phyloP scores from a whole-genome alignment of 2,329 filamentous ascomycete genomes.

The Neonectria coccinea region DNA sequence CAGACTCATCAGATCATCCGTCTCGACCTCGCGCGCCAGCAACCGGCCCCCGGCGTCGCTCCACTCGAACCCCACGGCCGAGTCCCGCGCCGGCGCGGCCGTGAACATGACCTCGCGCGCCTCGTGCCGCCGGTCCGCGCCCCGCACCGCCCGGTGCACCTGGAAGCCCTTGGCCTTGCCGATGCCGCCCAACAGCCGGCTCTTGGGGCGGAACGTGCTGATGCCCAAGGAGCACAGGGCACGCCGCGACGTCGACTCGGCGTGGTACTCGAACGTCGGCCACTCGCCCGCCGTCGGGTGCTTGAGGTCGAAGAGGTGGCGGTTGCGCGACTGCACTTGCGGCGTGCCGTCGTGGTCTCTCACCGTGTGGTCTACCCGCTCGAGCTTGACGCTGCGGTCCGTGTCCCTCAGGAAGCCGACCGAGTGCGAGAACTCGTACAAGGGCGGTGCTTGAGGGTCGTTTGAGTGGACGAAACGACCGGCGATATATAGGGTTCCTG shows the following conservation, averaged over 20 bases:
- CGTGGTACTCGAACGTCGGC: constrained; percentile 49
- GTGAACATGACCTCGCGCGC: constrained; percentile 46
- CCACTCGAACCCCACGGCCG: constrained; percentile 50
- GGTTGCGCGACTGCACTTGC: constrained; percentile 44
- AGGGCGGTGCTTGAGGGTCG: constrained; percentile 44
- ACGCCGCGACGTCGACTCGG: constrained; percentile 48
- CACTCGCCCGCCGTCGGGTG: constrained; percentile 46
- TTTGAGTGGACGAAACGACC: constrained; percentile 51
- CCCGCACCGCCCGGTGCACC: constrained; percentile 46
- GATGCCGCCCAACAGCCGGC: constrained; percentile 35
- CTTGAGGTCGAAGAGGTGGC: constrained; percentile 52
- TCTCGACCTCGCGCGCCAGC: constrained; percentile 50
- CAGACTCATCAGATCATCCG: constrained; percentile 45
- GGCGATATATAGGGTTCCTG: constrained; percentile 49
- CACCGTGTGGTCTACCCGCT: constrained; percentile 48
- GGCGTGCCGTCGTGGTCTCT: constrained; percentile 41
- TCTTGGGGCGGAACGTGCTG: constrained; percentile 39
- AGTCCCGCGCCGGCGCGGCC: constrained; percentile 42
- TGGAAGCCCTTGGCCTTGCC: constrained; percentile 36
- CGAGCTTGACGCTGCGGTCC: constrained; percentile 47
- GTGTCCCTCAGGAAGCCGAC: constrained; percentile 49
- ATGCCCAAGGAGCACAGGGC: constrained; percentile 48
- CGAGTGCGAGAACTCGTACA: constrained; percentile 53
- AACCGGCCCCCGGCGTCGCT: constrained; percentile 43
- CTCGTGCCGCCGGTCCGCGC: constrained; percentile 40